Base-by-base conservation (phyloP, 768 basidiomycete species). In the Cantharellus cinnabarinus region DNA sequence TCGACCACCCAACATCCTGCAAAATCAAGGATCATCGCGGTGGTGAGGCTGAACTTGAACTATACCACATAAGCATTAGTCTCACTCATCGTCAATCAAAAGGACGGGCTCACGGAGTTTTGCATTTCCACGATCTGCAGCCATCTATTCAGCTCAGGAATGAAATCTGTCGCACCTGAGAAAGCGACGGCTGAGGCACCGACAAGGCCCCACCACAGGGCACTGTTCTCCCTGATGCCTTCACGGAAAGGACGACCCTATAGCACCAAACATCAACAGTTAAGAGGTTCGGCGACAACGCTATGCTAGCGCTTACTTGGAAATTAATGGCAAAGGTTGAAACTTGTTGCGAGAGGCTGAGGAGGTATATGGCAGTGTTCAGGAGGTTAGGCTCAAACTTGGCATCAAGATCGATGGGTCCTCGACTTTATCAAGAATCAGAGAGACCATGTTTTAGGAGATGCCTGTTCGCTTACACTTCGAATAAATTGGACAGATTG, bases 241-340 rank as follows among this genome's bases (percentile, higher is more conserved):
- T 99, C 95, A 41, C 95, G 83, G 82, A 98, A 99, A 0, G 95
- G 95, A 41, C 95, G 85, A 4, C 95, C 95, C 78, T 87, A 66
- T 1, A 39, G 10, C 20, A 29, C 20, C 20, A 29, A 29, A 10
- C 10, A 48, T 48, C 14, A 10, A 48, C 10, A 29, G 44, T 10
- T 48, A 48, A 20, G 20, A 10, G 44, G 20, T 48, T 10, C 14
- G 20, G 10, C 14, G 44, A 48, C 20, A 48, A 48, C 14, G 20
- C 10, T 48, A 48, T 48, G 14, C 44, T 1, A 10, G 44, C 10
- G 63, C 69, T 40, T 64, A 80, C 82, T 74, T 91, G 89, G 78
- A 93, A 99, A 74, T 99, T 99, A 73, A 98, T 90, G 2, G 91
- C 83, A 66, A 99, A 98, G 0, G 95, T 98, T 4, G 94, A 98